Evolutionary conservation across 305 asterid genomes (phyloP).

Genomic region (Andrographis paniculata): DNA sequence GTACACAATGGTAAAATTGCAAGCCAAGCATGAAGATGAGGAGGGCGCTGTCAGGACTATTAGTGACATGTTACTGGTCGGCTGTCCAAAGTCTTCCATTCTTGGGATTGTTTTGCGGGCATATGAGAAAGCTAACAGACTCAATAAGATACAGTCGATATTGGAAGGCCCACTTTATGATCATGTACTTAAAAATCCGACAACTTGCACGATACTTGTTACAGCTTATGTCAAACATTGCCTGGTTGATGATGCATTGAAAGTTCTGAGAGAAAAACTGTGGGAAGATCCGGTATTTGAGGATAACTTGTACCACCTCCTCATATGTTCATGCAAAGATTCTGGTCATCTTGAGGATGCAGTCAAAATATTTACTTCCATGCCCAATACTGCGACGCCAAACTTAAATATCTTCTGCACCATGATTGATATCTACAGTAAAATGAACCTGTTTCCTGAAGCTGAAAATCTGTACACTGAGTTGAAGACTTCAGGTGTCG

Average conservation of each 20-base stretch:
- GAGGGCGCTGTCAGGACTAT: constrained; percentile 41
- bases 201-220: constrained; percentile 57
- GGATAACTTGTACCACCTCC: constrained; percentile 70
- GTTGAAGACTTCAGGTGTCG: constrained; percentile 39
- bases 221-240: constrained; percentile 55
- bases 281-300: constrained; percentile 73
- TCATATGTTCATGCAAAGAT: constrained; percentile 86
- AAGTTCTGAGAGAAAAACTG: constrained; percentile 47
- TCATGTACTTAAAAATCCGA: constrained; percentile 48
- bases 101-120: constrained; percentile 66
- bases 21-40: constrained; percentile 57
- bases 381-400: constrained; percentile 54
- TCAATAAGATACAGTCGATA: constrained; percentile 38
- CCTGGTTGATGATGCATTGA: constrained; percentile 53
- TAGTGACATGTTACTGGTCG: constrained; percentile 57
- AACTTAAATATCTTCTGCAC: constrained; percentile 72
- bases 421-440: constrained; percentile 76
- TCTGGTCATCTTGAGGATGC: constrained; percentile 50
- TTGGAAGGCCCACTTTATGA: constrained; percentile 49
- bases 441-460: constrained; percentile 39
- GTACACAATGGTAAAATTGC: constrained; percentile 76
- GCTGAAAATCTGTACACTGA: constrained; percentile 54
- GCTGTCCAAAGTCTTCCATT: constrained; percentile 61
- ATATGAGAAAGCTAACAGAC: constrained; percentile 58
- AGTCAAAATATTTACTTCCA: constrained; percentile 40